Evolutionary conservation across 805 yeast genomes (phyloP).

Genomic region (Tetrapisispora nanseiensis): DNA sequence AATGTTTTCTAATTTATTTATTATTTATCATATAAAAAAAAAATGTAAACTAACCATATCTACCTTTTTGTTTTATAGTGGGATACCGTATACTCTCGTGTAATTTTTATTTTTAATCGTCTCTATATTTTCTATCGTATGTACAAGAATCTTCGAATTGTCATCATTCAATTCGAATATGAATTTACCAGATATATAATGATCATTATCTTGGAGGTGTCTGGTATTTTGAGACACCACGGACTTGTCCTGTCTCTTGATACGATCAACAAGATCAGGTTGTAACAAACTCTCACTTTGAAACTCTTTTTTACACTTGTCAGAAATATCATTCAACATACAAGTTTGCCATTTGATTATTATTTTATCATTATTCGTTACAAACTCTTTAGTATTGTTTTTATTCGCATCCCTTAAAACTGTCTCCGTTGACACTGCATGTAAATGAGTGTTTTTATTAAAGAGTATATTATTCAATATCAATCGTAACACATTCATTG

Average conservation of each 20-base stretch:
- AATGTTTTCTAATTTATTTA: too few species aligned
- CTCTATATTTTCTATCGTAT: slow-evolving; percentile 59
- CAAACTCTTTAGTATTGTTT: slow-evolving; percentile 4
- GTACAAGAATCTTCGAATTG: slow-evolving; percentile 48
- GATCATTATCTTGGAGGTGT: slow-evolving; percentile 3
- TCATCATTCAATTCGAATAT: slow-evolving; percentile 51
- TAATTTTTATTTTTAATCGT: slow-evolving; percentile 37
- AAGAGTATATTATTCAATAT: slow-evolving; percentile 47
- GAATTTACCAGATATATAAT: slow-evolving; percentile 40
- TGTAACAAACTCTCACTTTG: neutral
- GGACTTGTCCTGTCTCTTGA: neutral
- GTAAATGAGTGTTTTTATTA: slow-evolving; percentile 43
- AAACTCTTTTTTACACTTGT: too few species aligned
- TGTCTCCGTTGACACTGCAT: slow-evolving; percentile 33
- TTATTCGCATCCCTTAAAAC: neutral
- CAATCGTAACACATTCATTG: slow-evolving; percentile 47
- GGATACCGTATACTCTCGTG: slow-evolving; percentile 9
- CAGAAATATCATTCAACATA: slow-evolving; percentile 5
- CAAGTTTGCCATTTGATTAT: slow-evolving; percentile 24
- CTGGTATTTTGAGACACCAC: too few species aligned
- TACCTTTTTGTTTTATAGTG: too few species aligned
- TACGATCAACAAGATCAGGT: neutral
- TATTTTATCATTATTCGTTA: slow-evolving; percentile 18
- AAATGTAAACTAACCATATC: too few species aligned
- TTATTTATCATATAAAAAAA: too few species aligned